Evolutionary conservation across 352 stramenopile genomes (phyloP), one percentile per base, ranked within the genome.

Genomic region (Peronospora belbahrii): DNA sequence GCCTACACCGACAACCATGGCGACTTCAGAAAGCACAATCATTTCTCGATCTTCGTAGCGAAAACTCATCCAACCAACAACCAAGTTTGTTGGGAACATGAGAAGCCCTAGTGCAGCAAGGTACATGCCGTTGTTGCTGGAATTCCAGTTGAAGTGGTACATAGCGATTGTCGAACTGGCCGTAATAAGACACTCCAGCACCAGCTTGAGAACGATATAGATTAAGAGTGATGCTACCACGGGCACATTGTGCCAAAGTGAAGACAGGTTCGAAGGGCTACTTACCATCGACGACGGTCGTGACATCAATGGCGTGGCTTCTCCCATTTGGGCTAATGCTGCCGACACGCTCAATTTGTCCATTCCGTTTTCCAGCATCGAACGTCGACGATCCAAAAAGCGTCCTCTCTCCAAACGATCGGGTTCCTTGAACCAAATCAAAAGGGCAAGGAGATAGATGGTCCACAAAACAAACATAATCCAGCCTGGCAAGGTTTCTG

Each of bases 81-180:
- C 56, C 36, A 93, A 69, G 48, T 97, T 97, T 24, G 83, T 91
- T 13, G 91, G 91, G 52, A 97, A 95, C 79, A 97, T 95, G 33
- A 96, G 67, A 30, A 95, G 59, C 6, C 85, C 88, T 10, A 97
- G 58, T 17, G 84, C 70, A 19, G 85, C 85, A 36, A 97, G 65
- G 52, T 94, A 97, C 22, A 93, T 66, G 14, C 88, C 90, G 36
- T 80, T 84, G 33, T 80, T 63, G 27, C 70, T 88, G 19, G 80
- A 84, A 46, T 74, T 70, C 90, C 90, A 97, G 7, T 70, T 62
- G 59, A 97, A 97, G 52, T 97, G 94, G 28, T 79, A 86, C 56
- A 92, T 84, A 2, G 93, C 71, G 33, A 90, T 86, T 8, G 76
- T 84, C 47, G 86, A 88, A 24, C 63, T 85, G 19, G 73, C 68